Evolutionary conservation across 75 land plant genomes (phyloP), one percentile per base, ranked within the genome.

Genomic region (Adiantum capillusveneris): DNA sequence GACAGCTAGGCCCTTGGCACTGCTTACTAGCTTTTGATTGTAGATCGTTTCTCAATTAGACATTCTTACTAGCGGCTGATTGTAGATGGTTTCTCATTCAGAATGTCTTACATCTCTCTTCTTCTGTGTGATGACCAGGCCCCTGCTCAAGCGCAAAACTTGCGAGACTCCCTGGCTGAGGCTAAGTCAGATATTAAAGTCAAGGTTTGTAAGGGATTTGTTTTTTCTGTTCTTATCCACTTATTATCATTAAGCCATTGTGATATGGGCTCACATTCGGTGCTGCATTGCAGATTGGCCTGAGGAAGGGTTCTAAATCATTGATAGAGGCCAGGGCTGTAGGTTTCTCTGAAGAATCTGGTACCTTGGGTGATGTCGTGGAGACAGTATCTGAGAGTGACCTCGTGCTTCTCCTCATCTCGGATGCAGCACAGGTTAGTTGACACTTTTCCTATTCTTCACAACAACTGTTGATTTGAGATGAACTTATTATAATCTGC

Each of bases 111-210:
- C n/a, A n/a, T n/a, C n/a, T n/a, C n/a, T n/a, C n/a, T n/a, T n/a
- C n/a, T n/a, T n/a, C n/a, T n/a, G n/a, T n/a, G n/a, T n/a, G n/a
- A 44, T 11, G 2, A 50, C 34, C 63, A 88, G 95, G 98, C 85
- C 25, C 98, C 98, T 52, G 98, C 98, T 12, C 98, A 93, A 79
- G 98, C 96, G 50, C 95, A 88, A 64, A 93, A 93, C 54, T 63
- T 93, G 49, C 87, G 96, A 56, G 98, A 93, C 63, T 93, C 98
- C n/a, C 69, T 93, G 52, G 81, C 76, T 25, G 96, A 69, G 28
- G 80, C 75, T 25, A 75, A 81, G 25, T 89, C 90, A 42, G 90
- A 93, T 60, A 93, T 93, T 63, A 76, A 71, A 19, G 98, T 93
- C 29, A 93, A 93, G 95, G 98, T 88, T 30, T 5, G 37, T 34